phyloP scores from a whole-genome alignment of 2,329 filamentous ascomycete genomes.

The Anisogramma anomala region DNA sequence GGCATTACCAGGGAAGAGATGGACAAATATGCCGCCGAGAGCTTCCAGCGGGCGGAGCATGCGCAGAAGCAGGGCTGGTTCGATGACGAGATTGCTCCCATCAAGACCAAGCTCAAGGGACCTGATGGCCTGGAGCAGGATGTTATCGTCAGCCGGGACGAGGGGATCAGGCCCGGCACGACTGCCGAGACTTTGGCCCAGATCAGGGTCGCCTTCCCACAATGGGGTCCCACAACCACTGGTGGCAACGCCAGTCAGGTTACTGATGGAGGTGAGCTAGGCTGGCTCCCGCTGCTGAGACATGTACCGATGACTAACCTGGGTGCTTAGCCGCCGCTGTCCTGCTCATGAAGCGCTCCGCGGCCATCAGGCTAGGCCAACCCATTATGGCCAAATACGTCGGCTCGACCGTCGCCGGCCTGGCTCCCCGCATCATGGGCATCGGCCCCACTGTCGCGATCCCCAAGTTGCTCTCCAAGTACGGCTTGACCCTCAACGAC shows the following conservation, averaged over 20 bases:
- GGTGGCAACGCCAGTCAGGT: slow-evolving; percentile 93
- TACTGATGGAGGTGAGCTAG: slow-evolving; percentile 64
- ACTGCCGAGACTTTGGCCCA: slow-evolving; percentile 73
- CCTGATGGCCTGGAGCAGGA: slow-evolving; percentile 68
- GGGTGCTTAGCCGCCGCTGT: slow-evolving; percentile 58
- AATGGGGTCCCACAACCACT: slow-evolving; percentile 76
- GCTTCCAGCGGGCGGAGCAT: slow-evolving; percentile 73
- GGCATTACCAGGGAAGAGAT: slow-evolving; percentile 68
- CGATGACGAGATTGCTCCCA: slow-evolving; percentile 87
- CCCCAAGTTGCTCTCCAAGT: slow-evolving; percentile 73
- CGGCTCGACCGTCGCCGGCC: slow-evolving; percentile 78
- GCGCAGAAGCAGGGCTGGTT: slow-evolving; percentile 88
- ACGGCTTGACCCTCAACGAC: slow-evolving; percentile 67
- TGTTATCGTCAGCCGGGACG: slow-evolving; percentile 72
- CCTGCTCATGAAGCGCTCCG: slow-evolving; percentile 88
- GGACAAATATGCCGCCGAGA: slow-evolving; percentile 78
- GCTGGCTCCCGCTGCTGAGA: not conserved
- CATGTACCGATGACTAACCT: not conserved
- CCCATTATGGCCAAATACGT: slow-evolving; percentile 93
- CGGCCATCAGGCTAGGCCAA: slow-evolving; percentile 73
- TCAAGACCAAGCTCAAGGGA: slow-evolving; percentile 71
- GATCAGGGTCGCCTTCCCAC: slow-evolving; percentile 80
- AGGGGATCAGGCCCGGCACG: slow-evolving; percentile 83
- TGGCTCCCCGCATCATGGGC: slow-evolving; percentile 92
- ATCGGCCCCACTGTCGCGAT: slow-evolving; percentile 68